Percentiles rank a stretch among this genome's conserved stretches.
These are phyloP conservation scores for Arachnopeziza araneosa DNA, from an alignment of 2,329 filamentous ascomycete species.

Conservation along the genomic window DNA sequence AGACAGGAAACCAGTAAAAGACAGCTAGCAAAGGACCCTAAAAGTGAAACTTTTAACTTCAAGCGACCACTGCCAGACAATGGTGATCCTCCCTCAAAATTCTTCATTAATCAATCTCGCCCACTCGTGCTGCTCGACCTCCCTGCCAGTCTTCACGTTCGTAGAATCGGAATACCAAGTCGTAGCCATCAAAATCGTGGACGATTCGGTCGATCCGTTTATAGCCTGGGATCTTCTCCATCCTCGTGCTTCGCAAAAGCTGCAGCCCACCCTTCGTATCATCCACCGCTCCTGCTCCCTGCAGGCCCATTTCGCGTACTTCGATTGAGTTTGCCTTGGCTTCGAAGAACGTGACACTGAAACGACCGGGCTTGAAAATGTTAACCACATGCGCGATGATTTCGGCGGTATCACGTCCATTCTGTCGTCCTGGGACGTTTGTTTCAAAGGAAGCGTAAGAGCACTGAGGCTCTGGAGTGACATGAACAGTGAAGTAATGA, in stretches of 20 bases:
- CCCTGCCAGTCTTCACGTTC: slow-evolving; percentile 72
- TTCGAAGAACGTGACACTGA: slow-evolving; percentile 95
- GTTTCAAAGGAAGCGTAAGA: slow-evolving; percentile 98
- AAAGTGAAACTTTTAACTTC: not conserved
- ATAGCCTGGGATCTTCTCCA: slow-evolving; percentile 78
- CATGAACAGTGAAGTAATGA: slow-evolving; percentile 98
- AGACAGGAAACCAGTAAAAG: not conserved
- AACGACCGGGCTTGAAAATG: slow-evolving; percentile 97
- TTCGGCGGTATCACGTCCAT: slow-evolving; percentile 80
- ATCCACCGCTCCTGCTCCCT: slow-evolving; percentile 32
- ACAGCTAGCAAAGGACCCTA: no score
- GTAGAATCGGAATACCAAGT: slow-evolving; percentile 94
- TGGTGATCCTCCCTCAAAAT: not conserved
- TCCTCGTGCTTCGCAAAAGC: slow-evolving; percentile 40
- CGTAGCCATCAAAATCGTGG: slow-evolving; percentile 95
- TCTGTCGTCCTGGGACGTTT: slow-evolving; percentile 87
- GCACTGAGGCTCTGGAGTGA: slow-evolving; percentile 94
- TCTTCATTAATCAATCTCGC: slow-evolving; percentile 24
- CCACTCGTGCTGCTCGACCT: slow-evolving; percentile 25
- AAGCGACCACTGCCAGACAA: not conserved
- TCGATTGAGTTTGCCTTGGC: slow-evolving; percentile 54
- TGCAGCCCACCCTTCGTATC: not conserved
- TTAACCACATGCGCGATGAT: slow-evolving; percentile 89
- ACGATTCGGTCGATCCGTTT: slow-evolving; percentile 89
- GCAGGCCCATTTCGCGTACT: slow-evolving; percentile 22